Base-by-base conservation (phyloP, 176 grass and related monocot species). In the Echinochloa phyllopogon region DNA sequence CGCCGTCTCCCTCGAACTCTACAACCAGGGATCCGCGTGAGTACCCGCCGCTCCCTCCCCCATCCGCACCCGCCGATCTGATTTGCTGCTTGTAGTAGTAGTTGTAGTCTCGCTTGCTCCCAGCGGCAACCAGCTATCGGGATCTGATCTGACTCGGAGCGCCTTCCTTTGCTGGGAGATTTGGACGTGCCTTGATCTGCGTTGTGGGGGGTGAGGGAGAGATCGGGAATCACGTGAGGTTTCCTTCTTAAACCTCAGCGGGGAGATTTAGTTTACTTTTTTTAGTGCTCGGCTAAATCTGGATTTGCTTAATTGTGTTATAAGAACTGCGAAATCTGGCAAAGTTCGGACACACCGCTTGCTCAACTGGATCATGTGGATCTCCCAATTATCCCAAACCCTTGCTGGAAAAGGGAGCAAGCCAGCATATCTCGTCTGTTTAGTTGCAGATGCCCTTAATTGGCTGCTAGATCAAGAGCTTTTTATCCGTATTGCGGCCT, bases 1-100 rank as follows among this genome's bases (percentile, higher is more conserved):
- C 81, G 80, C 93, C 62, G 91, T 99, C 59, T 87, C 93, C 83
- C 84, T 99, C 80, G 93, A 99, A 69, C 86, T 99, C 86, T 99
- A 96, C 91, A 99, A 99, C 88, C 85, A 99, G 82, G 96, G 96
- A 94, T 94, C 93, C 69, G 88, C 88, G 96, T 99, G 25, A 87
- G 89, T 86, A 14, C 43, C 43, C 20, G 2, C 8, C 29, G 21
- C 40, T 45, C 44, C 12, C 20, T 14, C 6, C 7, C 14, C 38
- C 0, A 37, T 11, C 21, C 18, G 45, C 45, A 1, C 48, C 33
- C 20, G 11, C 64, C 7, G 64, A 81, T 55, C 47, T 21, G 15
- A 42, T 49, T 50, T 21, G 60, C 50, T 23, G 10, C 15, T 14
- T n/a, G 33, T 8, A 13, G 76, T 23, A 13, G 36, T 47, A 6